Evolutionary conservation across 1,284 basidiomycete species (phyloP), one percentile per base, ranked within the genome.

Genomic region (Microbotryomycetes sp.): DNA sequence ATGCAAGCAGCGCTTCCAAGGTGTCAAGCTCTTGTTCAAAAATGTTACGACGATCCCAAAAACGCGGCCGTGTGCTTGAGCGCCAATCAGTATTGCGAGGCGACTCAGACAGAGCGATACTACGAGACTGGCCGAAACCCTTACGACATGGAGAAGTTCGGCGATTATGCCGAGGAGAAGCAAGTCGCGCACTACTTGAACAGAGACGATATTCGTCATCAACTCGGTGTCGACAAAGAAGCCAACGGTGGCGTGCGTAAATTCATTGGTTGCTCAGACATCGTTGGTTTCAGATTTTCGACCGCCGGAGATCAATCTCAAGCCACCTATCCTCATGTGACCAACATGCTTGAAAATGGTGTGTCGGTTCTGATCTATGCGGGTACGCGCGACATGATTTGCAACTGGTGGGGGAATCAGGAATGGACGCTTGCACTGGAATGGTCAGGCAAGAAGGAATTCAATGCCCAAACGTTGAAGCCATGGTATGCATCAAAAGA

Each of bases 91-190:
- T 72, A 63, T 56, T 72, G 71, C 59, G 71, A 72, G 54, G 54
- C 54, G 12, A 67, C 63, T 22, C 64, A 71, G 56, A 66, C 66
- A 0, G 67, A 62, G 19, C 55, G 42, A 31, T 68, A 69, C 57
- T 52, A 56, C 52, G 47, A 45, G 31, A 62, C 63, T 1, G 67
- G 67, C 1, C 59, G 67, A 9, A 71, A 65, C 52, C 56, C 64
- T 4, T 72, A 70, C 59, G 62, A 71, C 54, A 64, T 71, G 61
- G 28, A 49, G n/a, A 66, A 67, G 57, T 66, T 59, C n/a, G 71
- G 66, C 42, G 69, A 64, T 28, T 72, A 69, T 48, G 63, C 30
- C 15, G 70, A 72, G 52, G 64, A 68, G 32, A 48, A 59, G 28
- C 64, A 66, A 67, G 65, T 71, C 53, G 46, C 31, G 4, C n/a